Evolutionary conservation across 2,329 filamentous ascomycete species (phyloP), one percentile per base, ranked within the genome.

Genomic region (Fusarium protoensiforme): DNA sequence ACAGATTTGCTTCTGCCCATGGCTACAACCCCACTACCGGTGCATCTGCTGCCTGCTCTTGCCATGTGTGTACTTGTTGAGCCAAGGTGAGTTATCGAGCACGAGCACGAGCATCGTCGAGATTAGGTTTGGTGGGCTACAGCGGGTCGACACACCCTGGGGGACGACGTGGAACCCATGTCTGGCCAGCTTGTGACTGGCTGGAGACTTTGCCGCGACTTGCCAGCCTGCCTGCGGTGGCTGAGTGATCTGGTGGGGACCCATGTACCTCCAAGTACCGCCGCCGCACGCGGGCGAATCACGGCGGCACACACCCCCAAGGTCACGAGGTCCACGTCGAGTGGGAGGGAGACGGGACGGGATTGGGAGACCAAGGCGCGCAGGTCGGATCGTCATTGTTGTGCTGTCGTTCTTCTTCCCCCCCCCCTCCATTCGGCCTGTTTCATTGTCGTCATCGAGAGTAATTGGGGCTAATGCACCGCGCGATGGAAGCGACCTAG

Each of bases 41-140:
- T 54, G 53, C 53, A 11, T 13, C 31, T 53, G 24, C 57, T 35
- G 22, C 53, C 16, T 5, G 2, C 10, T 9, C 20, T 16, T 24
- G 24, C 7, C 14, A 13, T 16, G 7, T 36, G n/a, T 33, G 13
- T n/a, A 36, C 22, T 24, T 59, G 60, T 14, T 14, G 62, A 53
- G 39, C 53, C 39, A 69, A 57, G 53, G 31, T 36, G 20, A 13
- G 33, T 51, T 51, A 51, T 51, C 46, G 24, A 67, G 53, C 56
- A 54, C 51, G 62, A 48, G 33, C 71, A 79, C 51, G 62, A 48
- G 33, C 71, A 79, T 76, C 65, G 72, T 80, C 74, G 62, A 80
- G 76, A 79, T 79, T 78, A 74, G 68, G 79, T 80, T 80, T 71
- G 68, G 71, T 77, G 73, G 70, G 41, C 20, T 29, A 57, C n/a